These are phyloP conservation scores for Chrysoporthe austroafricana DNA, from an alignment of 2,329 filamentous ascomycete species.

Conservation along the genomic window DNA sequence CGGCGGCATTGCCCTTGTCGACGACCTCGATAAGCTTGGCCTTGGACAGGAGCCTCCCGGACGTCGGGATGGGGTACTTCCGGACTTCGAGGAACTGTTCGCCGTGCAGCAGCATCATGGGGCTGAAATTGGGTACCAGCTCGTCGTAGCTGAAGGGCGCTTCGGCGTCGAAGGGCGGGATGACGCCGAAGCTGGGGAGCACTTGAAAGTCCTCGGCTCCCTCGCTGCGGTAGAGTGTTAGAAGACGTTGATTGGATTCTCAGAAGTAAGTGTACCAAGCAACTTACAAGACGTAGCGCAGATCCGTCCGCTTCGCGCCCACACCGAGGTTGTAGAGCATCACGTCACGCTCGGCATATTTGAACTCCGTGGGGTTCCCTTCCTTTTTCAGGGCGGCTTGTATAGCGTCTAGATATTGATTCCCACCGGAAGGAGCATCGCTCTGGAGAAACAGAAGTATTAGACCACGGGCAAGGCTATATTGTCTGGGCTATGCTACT, in stretches of 20 bases:
- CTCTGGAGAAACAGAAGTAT: constrained; percentile 32
- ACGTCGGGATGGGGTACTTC: constrained; percentile 89
- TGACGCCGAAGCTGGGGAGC: constrained; percentile 92
- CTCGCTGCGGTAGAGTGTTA: constrained; percentile 55
- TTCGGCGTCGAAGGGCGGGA: constrained; percentile 88
- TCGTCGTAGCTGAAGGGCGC: constrained; percentile 79
- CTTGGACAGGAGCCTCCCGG: constrained; percentile 74
- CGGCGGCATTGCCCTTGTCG: constrained; percentile 90
- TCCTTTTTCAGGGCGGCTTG: constrained; percentile 74
- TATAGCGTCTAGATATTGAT: constrained; percentile 75
- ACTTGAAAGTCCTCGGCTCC: constrained; percentile 90
- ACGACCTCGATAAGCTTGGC: constrained; percentile 89
- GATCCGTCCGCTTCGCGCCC: constrained; percentile 86
- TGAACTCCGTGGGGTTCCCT: constrained; percentile 73
- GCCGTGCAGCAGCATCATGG: constrained; percentile 98
- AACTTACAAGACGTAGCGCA: constrained; percentile 76
- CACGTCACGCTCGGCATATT: constrained; percentile 82
- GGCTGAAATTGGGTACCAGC: constrained; percentile 92
- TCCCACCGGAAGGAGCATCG: constrained; percentile 46
- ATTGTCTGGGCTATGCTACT: constrained; percentile 33
- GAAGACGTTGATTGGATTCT: background rate
- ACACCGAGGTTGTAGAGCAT: constrained; percentile 96
- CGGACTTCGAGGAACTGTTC: constrained; percentile 97
- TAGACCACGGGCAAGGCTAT: constrained; percentile 12
- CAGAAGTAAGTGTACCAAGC: background rate